Conservation (phyloP, 495 filamentous ascomycete genomes). For the Neurospora hispaniola region DNA sequence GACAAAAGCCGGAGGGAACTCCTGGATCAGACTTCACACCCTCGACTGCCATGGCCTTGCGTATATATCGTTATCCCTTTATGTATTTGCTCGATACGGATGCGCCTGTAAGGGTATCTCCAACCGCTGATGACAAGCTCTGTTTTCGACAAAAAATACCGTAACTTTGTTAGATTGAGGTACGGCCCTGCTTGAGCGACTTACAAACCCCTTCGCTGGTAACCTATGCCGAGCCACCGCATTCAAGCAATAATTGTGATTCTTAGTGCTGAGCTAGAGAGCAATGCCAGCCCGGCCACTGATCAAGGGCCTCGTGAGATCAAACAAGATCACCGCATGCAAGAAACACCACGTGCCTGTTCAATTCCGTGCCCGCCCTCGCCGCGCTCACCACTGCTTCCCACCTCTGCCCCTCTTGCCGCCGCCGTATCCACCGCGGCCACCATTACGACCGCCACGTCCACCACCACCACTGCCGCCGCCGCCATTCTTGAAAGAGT, state of each 20-base stretch:
- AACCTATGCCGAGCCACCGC: neutral
- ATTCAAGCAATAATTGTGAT: neutral
- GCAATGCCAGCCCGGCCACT: neutral
- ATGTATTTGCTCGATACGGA: neutral
- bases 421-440: neutral
- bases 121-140: neutral
- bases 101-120: neutral
- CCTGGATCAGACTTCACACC: too few relatives aligned
- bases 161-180: neutral
- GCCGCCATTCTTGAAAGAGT: neutral
- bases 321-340: neutral
- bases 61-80: too few relatives aligned
- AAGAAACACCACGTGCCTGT: neutral
- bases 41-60: too few relatives aligned
- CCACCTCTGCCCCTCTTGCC: neutral
- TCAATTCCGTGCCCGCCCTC: neutral
- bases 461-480: neutral
- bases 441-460: neutral
- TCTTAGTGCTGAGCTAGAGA: neutral
- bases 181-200: neutral
- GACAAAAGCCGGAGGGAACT: too few relatives aligned
- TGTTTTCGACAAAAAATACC: neutral
- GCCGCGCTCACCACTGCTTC: neutral
- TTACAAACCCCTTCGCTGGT: neutral
- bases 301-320: neutral